These are phyloP conservation scores for Microdochium nivale DNA, from an alignment of 2,329 filamentous ascomycete species.

Conservation along the genomic window DNA sequence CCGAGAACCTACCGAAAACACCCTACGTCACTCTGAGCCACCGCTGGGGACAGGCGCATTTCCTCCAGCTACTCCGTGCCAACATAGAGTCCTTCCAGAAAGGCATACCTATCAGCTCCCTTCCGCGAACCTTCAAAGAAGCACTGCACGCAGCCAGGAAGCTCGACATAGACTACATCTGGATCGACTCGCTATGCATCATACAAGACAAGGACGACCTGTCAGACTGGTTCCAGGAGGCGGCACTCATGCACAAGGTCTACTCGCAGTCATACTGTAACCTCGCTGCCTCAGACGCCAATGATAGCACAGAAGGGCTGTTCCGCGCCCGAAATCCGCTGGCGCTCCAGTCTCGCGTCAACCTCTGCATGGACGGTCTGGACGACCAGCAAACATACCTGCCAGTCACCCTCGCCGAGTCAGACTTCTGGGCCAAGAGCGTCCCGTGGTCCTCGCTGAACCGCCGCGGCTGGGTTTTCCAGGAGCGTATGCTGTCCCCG, in stretches of 20 bases:
- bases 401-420: neutral
- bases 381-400: neutral
- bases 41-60: constrained; percentile 4
- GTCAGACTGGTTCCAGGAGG: constrained; percentile 17
- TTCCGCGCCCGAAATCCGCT: neutral
- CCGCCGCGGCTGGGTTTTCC: constrained; percentile 6
- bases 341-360: neutral
- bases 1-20: neutral
- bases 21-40: constrained; percentile 4
- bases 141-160: constrained; percentile 14
- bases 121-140: constrained; percentile 15
- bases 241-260: constrained; percentile 8
- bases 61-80: constrained; percentile 1
- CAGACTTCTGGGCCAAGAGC: neutral
- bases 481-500: constrained; percentile 5
- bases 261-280: constrained; percentile 10
- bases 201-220: constrained; percentile 13
- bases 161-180: constrained; percentile 16
- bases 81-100: constrained; percentile 2
- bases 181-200: constrained; percentile 23
- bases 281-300: constrained; percentile 6
- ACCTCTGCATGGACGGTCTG: neutral
- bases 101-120: neutral
- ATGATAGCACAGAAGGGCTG: neutral
- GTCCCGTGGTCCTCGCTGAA: neutral